These are phyloP conservation scores for Candida pseudoviswanathii DNA, from an alignment of 1,139 yeast species.

Conservation along the genomic window DNA sequence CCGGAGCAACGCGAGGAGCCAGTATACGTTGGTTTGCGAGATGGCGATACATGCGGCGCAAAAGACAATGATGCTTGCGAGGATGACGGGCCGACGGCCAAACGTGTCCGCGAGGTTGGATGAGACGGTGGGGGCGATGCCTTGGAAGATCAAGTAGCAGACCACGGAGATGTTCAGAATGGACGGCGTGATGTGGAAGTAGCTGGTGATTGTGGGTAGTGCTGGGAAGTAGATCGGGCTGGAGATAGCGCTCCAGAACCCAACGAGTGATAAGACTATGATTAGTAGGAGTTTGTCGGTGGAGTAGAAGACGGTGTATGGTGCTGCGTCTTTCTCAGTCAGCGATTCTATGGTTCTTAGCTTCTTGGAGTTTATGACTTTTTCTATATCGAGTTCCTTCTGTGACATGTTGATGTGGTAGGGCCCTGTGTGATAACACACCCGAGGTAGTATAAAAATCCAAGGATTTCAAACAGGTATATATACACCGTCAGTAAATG, in stretches of 20 bases:
- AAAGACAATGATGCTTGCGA: slow-evolving; percentile 29
- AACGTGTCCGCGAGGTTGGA: slow-evolving; percentile 37
- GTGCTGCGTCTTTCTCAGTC: slow-evolving; percentile 12
- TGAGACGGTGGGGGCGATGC: slow-evolving; percentile 36
- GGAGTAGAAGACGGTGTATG: slow-evolving; percentile 20
- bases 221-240: slow-evolving; percentile 48
- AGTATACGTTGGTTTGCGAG: slow-evolving; percentile 35
- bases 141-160: slow-evolving; percentile 40
- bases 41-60: slow-evolving; percentile 39
- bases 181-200: slow-evolving; percentile 28
- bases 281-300: slow-evolving; percentile 22
- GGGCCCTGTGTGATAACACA: too few relatives aligned
- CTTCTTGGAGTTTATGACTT: slow-evolving; percentile 4
- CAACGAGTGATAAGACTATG: slow-evolving; percentile 31
- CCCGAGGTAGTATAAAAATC: too few relatives aligned
- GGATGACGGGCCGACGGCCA: slow-evolving; percentile 39
- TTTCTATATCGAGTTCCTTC: slow-evolving; percentile 1
- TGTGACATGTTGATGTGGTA: background rate
- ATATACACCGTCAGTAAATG: background rate
- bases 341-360: slow-evolving; percentile 7
- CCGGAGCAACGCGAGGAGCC: slow-evolving; percentile 38
- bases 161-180: slow-evolving; percentile 38
- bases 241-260: slow-evolving; percentile 43
- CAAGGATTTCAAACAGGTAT: background rate
- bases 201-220: slow-evolving; percentile 32